Percentiles rank a stretch among this genome's conserved stretches.
Evolutionary conservation across 306 rosid genomes (phyloP).

Genomic region (Quercus suber): DNA sequence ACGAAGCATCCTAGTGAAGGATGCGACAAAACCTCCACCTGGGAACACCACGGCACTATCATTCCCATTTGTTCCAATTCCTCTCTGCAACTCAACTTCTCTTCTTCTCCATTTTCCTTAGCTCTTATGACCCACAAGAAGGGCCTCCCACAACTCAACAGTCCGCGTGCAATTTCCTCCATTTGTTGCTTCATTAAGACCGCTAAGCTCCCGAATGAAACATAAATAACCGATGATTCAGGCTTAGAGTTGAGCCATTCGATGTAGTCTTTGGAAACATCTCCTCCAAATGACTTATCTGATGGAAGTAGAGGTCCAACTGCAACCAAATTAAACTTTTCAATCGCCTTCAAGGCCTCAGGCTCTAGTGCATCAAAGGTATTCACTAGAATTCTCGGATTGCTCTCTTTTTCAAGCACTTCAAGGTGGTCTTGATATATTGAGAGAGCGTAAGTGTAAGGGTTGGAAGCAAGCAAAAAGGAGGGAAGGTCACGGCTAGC

Average conservation of each 20-base stretch:
- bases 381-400: constrained; percentile 25
- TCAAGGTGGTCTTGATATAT: not conserved
- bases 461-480: constrained; percentile 13
- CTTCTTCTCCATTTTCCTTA: no score
- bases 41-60: no score
- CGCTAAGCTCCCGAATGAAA: constrained; percentile 54
- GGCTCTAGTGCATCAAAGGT: constrained; percentile 33
- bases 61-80: no score
- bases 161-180: constrained; percentile 54
- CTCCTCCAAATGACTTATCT: constrained; percentile 44
- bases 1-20: no score
- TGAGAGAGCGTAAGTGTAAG: not conserved
- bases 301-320: constrained; percentile 64
- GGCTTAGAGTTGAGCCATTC: constrained; percentile 57
- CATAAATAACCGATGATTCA: constrained; percentile 45
- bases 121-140: constrained; percentile 60
- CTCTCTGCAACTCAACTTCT: no score
- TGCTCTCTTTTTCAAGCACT: not conserved
- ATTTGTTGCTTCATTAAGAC: constrained; percentile 31
- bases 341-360: constrained; percentile 29
- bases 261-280: constrained; percentile 24
- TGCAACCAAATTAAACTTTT: constrained; percentile 10
- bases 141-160: constrained; percentile 37
- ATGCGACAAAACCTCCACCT: no score
- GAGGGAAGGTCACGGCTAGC: constrained; percentile 35